These are phyloP conservation scores for Elaeis oleifera DNA, from an alignment of 202 grass and related monocot species.

Conservation along the genomic window DNA sequence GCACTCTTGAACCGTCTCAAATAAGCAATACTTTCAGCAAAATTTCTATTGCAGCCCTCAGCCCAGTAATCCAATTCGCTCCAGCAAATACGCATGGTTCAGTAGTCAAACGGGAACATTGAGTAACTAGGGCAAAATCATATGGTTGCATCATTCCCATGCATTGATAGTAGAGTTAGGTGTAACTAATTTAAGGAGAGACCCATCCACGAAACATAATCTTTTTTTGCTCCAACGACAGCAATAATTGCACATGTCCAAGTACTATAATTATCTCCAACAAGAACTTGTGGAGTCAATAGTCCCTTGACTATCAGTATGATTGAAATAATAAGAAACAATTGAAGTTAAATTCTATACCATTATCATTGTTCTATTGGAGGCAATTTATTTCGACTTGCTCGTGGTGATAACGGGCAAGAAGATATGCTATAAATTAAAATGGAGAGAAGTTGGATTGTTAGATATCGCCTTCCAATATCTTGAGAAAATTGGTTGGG, in stretches of 20 bases:
- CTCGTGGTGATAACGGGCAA: too few relatives aligned
- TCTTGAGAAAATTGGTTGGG: too few relatives aligned
- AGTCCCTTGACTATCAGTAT: not conserved
- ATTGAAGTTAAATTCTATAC: too few relatives aligned
- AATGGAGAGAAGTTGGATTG: too few relatives aligned
- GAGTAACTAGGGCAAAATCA: constrained; percentile 1
- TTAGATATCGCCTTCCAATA: too few relatives aligned
- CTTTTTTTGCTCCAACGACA: not conserved
- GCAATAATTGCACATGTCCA: constrained; percentile 4
- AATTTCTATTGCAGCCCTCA: not conserved
- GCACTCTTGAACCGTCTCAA: not conserved
- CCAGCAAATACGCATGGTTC: too few relatives aligned
- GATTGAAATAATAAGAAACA: not conserved
- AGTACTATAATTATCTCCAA: constrained; percentile 1
- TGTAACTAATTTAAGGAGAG: not conserved
- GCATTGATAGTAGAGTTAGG: not conserved
- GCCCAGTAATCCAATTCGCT: too few relatives aligned
- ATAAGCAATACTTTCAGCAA: not conserved
- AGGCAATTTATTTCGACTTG: too few relatives aligned
- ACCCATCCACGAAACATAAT: not conserved
- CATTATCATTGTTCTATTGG: too few relatives aligned
- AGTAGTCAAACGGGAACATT: not conserved
- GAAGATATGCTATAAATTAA: too few relatives aligned
- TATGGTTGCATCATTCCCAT: not conserved
- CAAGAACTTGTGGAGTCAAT: not conserved